Base-by-base conservation (phyloP, 805 yeast genomes). In the Ogataea henricii region DNA sequence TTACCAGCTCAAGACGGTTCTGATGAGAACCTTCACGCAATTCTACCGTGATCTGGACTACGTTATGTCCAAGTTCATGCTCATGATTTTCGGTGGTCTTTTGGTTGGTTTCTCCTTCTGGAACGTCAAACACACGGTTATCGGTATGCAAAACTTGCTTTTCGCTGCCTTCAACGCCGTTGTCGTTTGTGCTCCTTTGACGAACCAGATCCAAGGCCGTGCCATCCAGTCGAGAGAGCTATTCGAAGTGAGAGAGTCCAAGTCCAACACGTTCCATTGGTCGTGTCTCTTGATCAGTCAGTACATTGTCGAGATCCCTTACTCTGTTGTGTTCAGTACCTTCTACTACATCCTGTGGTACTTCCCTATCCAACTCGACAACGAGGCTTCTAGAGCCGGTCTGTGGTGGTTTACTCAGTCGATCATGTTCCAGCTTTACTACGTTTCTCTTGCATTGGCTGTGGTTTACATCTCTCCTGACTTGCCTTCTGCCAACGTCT, bases 261-360 rank as follows among this genome's bases (percentile, higher is more conserved):
- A 82, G 49, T 82, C 88, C 4, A 85, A 84, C 59, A 86, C 87
- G 34, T 86, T 81, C 70, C 85, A 83, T 58, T 86, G 91, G 91
- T 71, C 81, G 22, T 65, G 77, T 34, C 64, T 86, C 65, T 59
- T 83, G 40, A 42, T 83, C 16, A 65, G 84, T 5, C 83, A 82
- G 56, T 71, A 71, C 51, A 34, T 79, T 16, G 73, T 73, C 49
- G 92, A 86, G 62, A 56, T 83, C 17, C 89, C 90, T 2, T 86
- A 81, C 67, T 76, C 76, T 47, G 55, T 78, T 29, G 53, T 75
- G 14, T 68, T 70, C 52, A 66, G 76, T 3, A 78, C 88, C 1
- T 25, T 85, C 9, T 76, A 77, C 40, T 72, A 64, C 49, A 56
- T 72, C 25, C 62, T 68, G 25, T 69, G 70, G 57, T 74, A 69